These are phyloP conservation scores for Canavalia ensiformis DNA, from an alignment of 306 rosid species.

Conservation along the genomic window DNA sequence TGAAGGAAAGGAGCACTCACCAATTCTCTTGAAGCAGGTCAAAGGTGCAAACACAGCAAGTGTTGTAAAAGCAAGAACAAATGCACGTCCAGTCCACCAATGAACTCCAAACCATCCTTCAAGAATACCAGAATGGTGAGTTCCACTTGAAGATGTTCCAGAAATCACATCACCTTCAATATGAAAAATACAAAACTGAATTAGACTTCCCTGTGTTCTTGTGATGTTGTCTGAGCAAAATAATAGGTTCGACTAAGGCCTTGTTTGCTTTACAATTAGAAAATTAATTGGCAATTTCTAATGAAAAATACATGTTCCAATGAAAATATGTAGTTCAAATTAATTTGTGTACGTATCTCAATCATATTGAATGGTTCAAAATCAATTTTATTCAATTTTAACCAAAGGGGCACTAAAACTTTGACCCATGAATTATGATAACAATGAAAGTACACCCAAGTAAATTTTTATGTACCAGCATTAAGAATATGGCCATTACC, in stretches of 20 bases:
- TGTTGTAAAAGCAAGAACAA: constrained; percentile 69
- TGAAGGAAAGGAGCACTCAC: constrained; percentile 51
- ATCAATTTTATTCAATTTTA: too few relatives aligned
- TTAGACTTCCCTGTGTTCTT: constrained; percentile 40
- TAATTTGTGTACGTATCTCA: too few relatives aligned
- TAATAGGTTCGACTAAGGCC: too few relatives aligned
- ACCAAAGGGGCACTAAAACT: neutral
- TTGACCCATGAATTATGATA: neutral
- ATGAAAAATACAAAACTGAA: constrained; percentile 48
- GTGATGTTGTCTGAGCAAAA: neutral
- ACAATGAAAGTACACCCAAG: constrained; percentile 10
- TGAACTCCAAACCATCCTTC: constrained; percentile 94
- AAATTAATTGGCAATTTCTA: too few relatives aligned
- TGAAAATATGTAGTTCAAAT: too few relatives aligned
- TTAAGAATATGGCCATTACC: constrained; percentile 57
- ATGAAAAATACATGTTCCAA: too few relatives aligned
- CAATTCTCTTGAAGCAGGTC: constrained; percentile 80
- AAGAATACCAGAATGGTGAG: constrained; percentile 79
- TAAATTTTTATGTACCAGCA: neutral
- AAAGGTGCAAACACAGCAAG: constrained; percentile 74
- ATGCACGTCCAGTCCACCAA: constrained; percentile 83
- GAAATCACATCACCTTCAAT: constrained; percentile 91
- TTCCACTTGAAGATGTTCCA: constrained; percentile 80
- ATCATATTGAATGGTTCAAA: too few relatives aligned
- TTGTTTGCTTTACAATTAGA: too few relatives aligned